A percentile compares a stretch with the other conserved stretches of the same genome.
Evolutionary conservation across 306 rosid species (phyloP).

Genomic region (Cicer bijugum): DNA sequence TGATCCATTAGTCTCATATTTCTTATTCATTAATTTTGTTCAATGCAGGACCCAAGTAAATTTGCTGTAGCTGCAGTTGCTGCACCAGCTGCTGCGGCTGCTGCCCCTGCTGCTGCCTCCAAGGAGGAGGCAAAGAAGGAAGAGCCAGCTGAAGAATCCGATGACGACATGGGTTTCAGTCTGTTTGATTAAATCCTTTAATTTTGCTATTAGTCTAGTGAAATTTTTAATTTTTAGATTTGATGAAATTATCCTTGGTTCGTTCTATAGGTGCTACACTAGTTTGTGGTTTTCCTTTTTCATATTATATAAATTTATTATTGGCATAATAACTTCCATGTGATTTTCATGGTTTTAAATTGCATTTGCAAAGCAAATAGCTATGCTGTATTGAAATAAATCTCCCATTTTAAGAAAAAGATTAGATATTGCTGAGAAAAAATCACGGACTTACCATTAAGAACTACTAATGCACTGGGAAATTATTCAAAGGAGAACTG

Average conservation of each 20-base stretch:
- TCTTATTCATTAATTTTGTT: neutral
- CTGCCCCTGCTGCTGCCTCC: neutral
- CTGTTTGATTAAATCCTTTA: slow-evolving; percentile 17
- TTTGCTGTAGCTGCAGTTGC: slow-evolving; percentile 30
- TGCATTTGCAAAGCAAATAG: neutral
- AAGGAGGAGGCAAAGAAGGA: slow-evolving; percentile 30
- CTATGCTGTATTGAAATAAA: neutral
- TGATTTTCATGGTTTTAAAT: neutral
- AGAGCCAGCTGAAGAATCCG: slow-evolving; percentile 20
- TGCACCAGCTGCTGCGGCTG: slow-evolving; percentile 22
- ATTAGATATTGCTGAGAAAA: neutral
- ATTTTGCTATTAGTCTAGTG: slow-evolving; percentile 2
- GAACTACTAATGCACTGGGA: neutral
- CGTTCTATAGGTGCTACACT: neutral
- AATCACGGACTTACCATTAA: neutral
- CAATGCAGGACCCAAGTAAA: slow-evolving; percentile 32
- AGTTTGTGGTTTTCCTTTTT: neutral
- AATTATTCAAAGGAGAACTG: neutral
- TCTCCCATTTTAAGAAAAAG: neutral
- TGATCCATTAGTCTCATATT: neutral
- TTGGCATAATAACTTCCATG: neutral
- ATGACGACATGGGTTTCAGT: slow-evolving; percentile 1
- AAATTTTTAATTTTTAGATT: neutral
- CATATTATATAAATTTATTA: neutral
- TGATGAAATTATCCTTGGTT: neutral